Percentiles rank a stretch among this genome's conserved stretches.
Evolutionary conservation across 1,284 basidiomycete species (phyloP).

Genomic region (Trichosporon asahii): DNA sequence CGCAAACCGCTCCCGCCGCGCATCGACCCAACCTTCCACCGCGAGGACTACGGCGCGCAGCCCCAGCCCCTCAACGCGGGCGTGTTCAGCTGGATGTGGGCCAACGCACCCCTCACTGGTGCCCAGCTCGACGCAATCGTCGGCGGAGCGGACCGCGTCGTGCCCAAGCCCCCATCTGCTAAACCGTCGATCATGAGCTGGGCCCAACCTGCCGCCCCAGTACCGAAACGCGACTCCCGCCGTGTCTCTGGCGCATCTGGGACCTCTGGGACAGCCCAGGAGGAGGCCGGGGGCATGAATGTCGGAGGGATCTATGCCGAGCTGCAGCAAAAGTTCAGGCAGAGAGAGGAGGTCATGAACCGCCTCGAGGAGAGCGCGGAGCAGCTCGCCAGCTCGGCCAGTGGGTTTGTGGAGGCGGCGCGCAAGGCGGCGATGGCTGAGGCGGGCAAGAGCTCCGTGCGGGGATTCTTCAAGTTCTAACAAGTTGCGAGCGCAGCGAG

Average conservation of each 20-base stretch:
- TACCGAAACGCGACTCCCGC: background rate
- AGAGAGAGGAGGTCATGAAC: background rate
- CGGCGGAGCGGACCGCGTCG: background rate
- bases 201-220: background rate
- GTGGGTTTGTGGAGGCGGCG: background rate
- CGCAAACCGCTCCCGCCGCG: constrained; percentile 50
- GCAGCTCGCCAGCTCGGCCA: constrained; percentile 1
- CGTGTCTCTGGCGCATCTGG: background rate
- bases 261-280: background rate
- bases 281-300: background rate
- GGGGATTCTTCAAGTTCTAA: constrained; percentile 4
- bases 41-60: constrained; percentile 39
- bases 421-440: background rate
- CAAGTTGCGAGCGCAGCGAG: too few relatives aligned
- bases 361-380: background rate
- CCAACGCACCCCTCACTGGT: constrained; percentile 48
- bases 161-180: background rate
- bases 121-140: constrained; percentile 43
- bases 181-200: background rate
- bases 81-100: constrained; percentile 51
- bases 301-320: background rate
- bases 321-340: background rate
- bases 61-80: constrained; percentile 42
- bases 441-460: background rate
- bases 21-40: constrained; percentile 41